These are phyloP conservation scores for Mytilinidion resinicola DNA, from an alignment of 495 filamentous ascomycete species.

Conservation along the genomic window DNA sequence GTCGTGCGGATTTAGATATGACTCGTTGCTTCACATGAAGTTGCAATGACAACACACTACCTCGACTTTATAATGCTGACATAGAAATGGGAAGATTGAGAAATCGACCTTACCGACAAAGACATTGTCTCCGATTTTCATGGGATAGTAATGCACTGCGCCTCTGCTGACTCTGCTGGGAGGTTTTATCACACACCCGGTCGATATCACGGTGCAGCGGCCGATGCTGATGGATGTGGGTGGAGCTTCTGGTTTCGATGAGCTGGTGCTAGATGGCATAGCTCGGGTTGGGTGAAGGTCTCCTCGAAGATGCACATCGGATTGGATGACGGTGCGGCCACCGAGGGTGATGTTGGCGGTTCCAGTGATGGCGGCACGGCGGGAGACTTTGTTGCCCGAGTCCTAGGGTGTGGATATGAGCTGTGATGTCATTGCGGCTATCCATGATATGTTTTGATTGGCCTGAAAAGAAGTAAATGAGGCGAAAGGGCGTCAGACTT, in stretches of 20 bases:
- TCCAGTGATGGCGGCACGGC: slow-evolving; percentile 80
- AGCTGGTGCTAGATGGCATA: slow-evolving; percentile 46
- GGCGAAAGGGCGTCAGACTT: not conserved
- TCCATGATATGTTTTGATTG: too few species aligned
- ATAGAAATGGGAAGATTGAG: too few species aligned
- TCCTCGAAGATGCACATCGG: slow-evolving; percentile 84
- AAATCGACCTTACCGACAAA: slow-evolving; percentile 58
- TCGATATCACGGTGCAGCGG: slow-evolving; percentile 77
- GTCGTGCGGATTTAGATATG: too few species aligned
- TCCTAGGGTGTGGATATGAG: slow-evolving; percentile 48
- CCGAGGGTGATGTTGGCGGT: slow-evolving; percentile 96
- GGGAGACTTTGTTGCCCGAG: slow-evolving; percentile 96
- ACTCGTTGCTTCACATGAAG: not conserved
- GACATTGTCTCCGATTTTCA: slow-evolving; percentile 89
- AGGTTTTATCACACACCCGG: slow-evolving; percentile 65
- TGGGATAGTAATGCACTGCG: slow-evolving; percentile 61
- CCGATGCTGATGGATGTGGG: slow-evolving; percentile 75
- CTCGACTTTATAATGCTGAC: too few species aligned
- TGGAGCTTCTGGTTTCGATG: slow-evolving; percentile 30
- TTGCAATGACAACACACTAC: not conserved
- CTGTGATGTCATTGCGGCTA: not conserved
- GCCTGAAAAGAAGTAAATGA: not conserved
- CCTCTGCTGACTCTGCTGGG: slow-evolving; percentile 67
- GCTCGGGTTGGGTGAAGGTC: slow-evolving; percentile 47
- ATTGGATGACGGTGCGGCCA: slow-evolving; percentile 89